A percentile compares a stretch with the other conserved stretches of the same genome.
These are phyloP conservation scores for Bacterosira constricta DNA, from an alignment of 108 stramenopile species.

Conservation along the genomic window DNA sequence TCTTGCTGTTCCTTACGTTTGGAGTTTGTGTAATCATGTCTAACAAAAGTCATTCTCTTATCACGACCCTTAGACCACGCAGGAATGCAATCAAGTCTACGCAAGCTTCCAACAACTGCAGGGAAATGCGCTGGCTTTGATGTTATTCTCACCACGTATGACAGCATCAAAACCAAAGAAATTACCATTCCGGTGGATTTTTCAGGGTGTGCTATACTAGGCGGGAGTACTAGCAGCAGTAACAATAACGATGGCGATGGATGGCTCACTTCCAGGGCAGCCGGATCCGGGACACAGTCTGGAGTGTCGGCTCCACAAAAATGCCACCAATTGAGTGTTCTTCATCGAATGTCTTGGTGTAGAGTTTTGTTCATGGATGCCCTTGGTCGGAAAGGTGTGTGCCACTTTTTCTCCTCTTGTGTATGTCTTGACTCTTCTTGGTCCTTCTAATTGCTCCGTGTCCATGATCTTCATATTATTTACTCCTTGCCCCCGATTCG, in stretches of 20 bases:
- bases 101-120: conserved; percentile 54
- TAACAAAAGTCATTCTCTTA: no score
- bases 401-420: not conserved
- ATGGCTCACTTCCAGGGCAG: conserved; percentile 56
- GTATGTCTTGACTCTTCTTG: no score
- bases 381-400: conserved; percentile 51
- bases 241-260: conserved; percentile 30
- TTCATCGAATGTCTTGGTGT: conserved; percentile 63
- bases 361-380: conserved; percentile 59
- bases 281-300: conserved; percentile 28
- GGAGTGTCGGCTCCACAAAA: conserved; percentile 26
- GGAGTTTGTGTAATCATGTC: no score
- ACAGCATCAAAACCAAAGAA: conserved; percentile 66
- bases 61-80: conserved; percentile 57
- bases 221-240: conserved; percentile 11
- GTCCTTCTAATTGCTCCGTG: no score
- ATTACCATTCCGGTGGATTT: conserved; percentile 55
- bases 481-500: no score
- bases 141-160: conserved; percentile 71
- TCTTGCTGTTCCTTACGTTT: no score
- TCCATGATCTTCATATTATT: no score
- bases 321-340: conserved; percentile 57
- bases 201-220: conserved; percentile 48
- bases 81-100: conserved; percentile 46
- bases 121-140: conserved; percentile 58